Evolutionary conservation across 208 protist genomes (phyloP).

Genomic region (Trypanosoma avium): DNA sequence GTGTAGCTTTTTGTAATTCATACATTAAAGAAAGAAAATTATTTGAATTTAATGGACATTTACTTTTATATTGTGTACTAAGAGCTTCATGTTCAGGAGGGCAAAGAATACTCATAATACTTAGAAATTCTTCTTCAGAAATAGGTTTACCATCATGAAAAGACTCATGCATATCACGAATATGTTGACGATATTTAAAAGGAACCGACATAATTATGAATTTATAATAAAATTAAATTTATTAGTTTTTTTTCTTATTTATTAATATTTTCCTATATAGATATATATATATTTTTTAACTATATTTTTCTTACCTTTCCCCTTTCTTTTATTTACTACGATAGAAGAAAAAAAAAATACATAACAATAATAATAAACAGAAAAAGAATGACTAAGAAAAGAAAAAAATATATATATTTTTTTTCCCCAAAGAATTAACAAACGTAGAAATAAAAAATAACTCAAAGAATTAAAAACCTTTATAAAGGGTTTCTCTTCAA

Average conservation of each 20-base stretch:
- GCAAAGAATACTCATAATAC: slow-evolving; percentile 17
- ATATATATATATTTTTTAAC: slow-evolving; percentile 15
- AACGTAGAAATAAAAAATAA: too few species aligned
- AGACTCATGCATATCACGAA: slow-evolving; percentile 25
- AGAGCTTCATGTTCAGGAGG: slow-evolving; percentile 2
- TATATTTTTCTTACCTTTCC: background rate
- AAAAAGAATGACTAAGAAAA: too few species aligned
- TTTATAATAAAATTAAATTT: background rate
- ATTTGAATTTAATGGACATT: slow-evolving; percentile 20
- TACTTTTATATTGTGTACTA: background rate
- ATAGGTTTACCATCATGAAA: slow-evolving; percentile 21
- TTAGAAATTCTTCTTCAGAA: slow-evolving; percentile 14
- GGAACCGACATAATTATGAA: slow-evolving; percentile 20
- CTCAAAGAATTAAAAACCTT: too few species aligned
- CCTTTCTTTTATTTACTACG: background rate
- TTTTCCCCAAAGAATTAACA: too few species aligned
- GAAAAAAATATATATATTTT: too few species aligned
- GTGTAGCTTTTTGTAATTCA: slow-evolving; percentile 21
- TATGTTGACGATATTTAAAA: slow-evolving; percentile 23
- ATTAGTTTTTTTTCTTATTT: too few species aligned
- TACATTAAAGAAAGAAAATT: slow-evolving; percentile 24
- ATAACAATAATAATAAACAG: background rate
- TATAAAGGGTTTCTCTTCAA: background rate
- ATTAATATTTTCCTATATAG: slow-evolving; percentile 2
- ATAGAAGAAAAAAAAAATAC: background rate